Evolutionary conservation across 1,284 basidiomycete genomes (phyloP), one percentile per base, ranked within the genome.

Genomic region (Ustilago cynodontis): DNA sequence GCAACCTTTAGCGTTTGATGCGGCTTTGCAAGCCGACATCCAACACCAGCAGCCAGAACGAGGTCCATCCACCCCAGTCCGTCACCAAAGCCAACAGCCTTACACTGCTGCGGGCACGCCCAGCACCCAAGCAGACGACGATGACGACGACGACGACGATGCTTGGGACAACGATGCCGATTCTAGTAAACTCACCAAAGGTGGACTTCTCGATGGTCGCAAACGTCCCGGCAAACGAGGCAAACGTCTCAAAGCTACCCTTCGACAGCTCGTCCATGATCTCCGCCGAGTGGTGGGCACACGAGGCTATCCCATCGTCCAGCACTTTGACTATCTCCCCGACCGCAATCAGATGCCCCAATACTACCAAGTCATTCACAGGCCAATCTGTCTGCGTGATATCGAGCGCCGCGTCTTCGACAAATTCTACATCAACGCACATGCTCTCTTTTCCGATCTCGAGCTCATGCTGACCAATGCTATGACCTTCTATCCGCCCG

Each of bases 401-500:
- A 83, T 86, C 28, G 78, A 84, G 28, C 65, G 64, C n/a, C 60
- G 71, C 28, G 71, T 82, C 26, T 65, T 60, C n/a, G 57, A 64
- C 18, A 84, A 81, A 45, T 60, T 39, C 41, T 86, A 85, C 71
- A 72, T 79, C 58, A 84, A 80, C 41, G 73, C 82, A 0, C 59
- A 83, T 45, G 79, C 79, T 8, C 71, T 84, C 18, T 74, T 84
- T 54, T 39, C 55, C 24, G 83, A 84, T 41, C 59, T 86, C 35
- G 65, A 77, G 52, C 70, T 72, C 28, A 86, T 86, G 83, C 76
- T 84, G 52, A 73, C 75, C 74, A 86, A 86, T 59, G 84, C 84
- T 13, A 70, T 83, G 63, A 73, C 72, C 47, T 86, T 75, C 70
- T 83, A 84, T 45, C 74, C 81, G 55, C 77, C 79, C 14, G 65